Conservation (phyloP, 1,139 yeast genomes). For the Pichia sp. region DNA sequence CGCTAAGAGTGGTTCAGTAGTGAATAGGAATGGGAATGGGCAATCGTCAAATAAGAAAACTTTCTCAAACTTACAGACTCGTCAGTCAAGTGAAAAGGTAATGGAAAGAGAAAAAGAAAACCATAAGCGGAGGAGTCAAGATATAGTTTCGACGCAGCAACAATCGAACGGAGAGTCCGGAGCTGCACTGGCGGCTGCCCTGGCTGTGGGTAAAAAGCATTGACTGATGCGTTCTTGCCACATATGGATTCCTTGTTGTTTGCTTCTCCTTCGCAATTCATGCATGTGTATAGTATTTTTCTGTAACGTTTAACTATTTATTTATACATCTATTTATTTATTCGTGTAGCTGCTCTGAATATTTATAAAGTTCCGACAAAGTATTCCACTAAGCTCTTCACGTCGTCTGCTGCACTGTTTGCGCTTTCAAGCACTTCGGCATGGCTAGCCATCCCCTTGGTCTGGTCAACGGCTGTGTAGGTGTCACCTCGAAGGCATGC, state of each 20-base stretch:
- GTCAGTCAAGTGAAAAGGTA: background rate
- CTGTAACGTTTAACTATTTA: slow-evolving; percentile 3
- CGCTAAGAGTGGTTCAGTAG: too few species aligned
- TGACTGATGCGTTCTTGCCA: background rate
- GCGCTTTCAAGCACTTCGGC: slow-evolving; percentile 86
- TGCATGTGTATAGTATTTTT: background rate
- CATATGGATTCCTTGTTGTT: background rate
- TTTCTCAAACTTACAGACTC: background rate
- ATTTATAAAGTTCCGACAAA: slow-evolving; percentile 43
- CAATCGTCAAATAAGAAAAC: background rate
- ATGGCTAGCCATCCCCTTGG: slow-evolving; percentile 82
- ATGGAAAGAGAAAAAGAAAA: background rate
- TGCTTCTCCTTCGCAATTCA: background rate
- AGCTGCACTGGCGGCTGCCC: slow-evolving; percentile 26
- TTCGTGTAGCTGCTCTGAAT: slow-evolving; percentile 7
- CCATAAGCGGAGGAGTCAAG: background rate
- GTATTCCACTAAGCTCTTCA: slow-evolving; percentile 62
- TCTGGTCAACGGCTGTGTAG: slow-evolving; percentile 39
- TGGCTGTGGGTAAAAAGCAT: slow-evolving; percentile 18
- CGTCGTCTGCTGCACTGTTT: slow-evolving; percentile 72
- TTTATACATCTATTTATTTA: slow-evolving; percentile 2
- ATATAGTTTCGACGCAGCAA: background rate
- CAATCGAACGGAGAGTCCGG: slow-evolving; percentile 12
- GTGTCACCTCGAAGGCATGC: slow-evolving; percentile 3
- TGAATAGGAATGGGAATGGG: background rate